A percentile compares a stretch with the other conserved stretches of the same genome.
Evolutionary conservation across 495 filamentous ascomycete species (phyloP).

Genomic region (Rusavskia elegans): DNA sequence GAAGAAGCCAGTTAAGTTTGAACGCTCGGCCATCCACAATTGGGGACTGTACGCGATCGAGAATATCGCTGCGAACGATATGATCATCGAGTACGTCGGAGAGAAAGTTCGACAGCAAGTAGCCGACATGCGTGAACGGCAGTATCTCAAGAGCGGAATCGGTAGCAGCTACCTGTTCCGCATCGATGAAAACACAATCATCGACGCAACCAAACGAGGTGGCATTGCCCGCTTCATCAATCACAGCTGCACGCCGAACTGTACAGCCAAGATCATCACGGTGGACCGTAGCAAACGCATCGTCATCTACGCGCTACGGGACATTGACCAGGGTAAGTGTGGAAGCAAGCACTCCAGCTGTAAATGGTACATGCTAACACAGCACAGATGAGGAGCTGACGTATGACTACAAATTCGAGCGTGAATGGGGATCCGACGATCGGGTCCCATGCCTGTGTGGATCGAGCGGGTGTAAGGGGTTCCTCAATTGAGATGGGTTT

Average conservation of each 20-base stretch:
- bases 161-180: constrained; percentile 96
- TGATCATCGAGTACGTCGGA: constrained; percentile 99
- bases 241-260: constrained; percentile 95
- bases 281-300: constrained; percentile 98
- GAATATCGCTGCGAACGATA: constrained; percentile 91
- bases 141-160: constrained; percentile 90
- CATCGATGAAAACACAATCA: constrained; percentile 93
- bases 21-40: constrained; percentile 93
- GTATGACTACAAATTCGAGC: constrained; percentile 99
- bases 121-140: constrained; percentile 79
- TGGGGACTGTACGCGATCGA: constrained; percentile 98
- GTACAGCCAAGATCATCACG: constrained; percentile 98
- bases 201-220: constrained; percentile 95
- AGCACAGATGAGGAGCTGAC: constrained; percentile 86
- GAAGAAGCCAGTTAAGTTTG: constrained; percentile 98
- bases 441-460: constrained; percentile 95
- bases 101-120: constrained; percentile 95
- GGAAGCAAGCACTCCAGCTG: background rate
- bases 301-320: constrained; percentile 92
- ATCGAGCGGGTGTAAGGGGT: constrained; percentile 90
- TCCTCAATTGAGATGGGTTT: constrained; percentile 62
- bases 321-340: constrained; percentile 81
- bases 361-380: constrained; percentile 16
- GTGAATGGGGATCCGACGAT: constrained; percentile 85
- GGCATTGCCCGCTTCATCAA: constrained; percentile 99